A percentile compares a stretch with the other conserved stretches of the same genome.
These are phyloP conservation scores for Globisporangium abappressorium DNA, from an alignment of 352 stramenopile genomes.

Conservation along the genomic window DNA sequence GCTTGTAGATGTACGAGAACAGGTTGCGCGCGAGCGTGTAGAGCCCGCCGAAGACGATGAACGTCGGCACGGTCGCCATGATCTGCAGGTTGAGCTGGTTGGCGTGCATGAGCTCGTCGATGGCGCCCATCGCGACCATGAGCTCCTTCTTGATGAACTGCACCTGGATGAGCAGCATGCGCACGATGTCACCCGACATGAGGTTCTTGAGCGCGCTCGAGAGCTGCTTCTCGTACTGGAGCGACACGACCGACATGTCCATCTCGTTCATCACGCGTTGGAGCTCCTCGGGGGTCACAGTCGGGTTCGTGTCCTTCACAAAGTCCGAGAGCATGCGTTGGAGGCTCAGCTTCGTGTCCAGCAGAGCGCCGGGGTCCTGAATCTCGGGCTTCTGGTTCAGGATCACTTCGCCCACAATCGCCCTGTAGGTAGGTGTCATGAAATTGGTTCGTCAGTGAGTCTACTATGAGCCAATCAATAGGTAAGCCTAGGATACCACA, in stretches of 20 bases:
- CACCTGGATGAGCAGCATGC: slow-evolving; percentile 86
- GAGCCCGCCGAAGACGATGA: slow-evolving; percentile 69
- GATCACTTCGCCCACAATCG: slow-evolving; percentile 77
- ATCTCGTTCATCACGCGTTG: slow-evolving; percentile 55
- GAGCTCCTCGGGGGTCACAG: slow-evolving; percentile 33
- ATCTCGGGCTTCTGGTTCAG: slow-evolving; percentile 84
- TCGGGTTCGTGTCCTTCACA: slow-evolving; percentile 69
- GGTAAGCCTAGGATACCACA: slow-evolving; percentile 1
- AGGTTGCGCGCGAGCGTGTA: slow-evolving; percentile 58
- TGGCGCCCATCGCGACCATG: slow-evolving; percentile 85
- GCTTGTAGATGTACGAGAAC: slow-evolving; percentile 73
- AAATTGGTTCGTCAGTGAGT: not conserved
- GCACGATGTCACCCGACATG: slow-evolving; percentile 83
- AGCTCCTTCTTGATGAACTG: slow-evolving; percentile 90
- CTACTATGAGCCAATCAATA: not conserved
- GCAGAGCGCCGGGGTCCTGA: slow-evolving; percentile 68
- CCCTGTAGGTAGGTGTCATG: slow-evolving; percentile 22
- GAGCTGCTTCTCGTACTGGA: slow-evolving; percentile 72
- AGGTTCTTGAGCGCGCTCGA: slow-evolving; percentile 66
- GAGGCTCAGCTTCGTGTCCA: slow-evolving; percentile 79
- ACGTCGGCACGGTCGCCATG: slow-evolving; percentile 81
- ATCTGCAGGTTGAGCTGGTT: slow-evolving; percentile 88
- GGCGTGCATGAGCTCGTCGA: slow-evolving; percentile 85
- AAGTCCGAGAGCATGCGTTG: slow-evolving; percentile 82
- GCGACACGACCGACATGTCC: slow-evolving; percentile 75